Percentiles rank a stretch among this genome's conserved stretches.
Conservation (phyloP, 2,329 filamentous ascomycete species). For the Aquanectria penicillioides region DNA sequence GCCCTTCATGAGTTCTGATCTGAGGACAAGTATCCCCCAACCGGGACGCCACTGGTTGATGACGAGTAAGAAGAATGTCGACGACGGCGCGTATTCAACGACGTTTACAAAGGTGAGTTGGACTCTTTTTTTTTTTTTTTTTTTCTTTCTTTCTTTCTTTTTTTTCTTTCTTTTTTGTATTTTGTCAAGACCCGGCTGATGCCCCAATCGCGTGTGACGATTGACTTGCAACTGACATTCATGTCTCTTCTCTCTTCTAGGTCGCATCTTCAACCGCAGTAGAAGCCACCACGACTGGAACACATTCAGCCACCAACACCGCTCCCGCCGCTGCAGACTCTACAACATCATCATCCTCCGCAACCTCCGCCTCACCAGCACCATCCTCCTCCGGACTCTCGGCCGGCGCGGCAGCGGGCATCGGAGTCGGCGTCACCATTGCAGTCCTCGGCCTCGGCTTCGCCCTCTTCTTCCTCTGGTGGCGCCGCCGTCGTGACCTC, state of each 20-base stretch:
- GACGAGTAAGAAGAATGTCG: slow-evolving; percentile 41
- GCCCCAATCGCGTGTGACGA: too few species aligned
- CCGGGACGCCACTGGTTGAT: slow-evolving; percentile 48
- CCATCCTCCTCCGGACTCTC: slow-evolving; percentile 35
- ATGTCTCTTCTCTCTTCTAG: too few species aligned
- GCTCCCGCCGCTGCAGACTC: slow-evolving; percentile 2
- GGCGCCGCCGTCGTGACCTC: slow-evolving; percentile 24
- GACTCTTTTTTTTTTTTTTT: too few species aligned
- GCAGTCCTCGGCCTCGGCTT: slow-evolving; percentile 38
- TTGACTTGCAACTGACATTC: too few species aligned
- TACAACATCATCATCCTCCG: not conserved
- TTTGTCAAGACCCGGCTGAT: too few species aligned
- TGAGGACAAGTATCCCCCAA: slow-evolving; percentile 36
- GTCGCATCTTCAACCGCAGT: slow-evolving; percentile 7
- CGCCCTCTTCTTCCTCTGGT: slow-evolving; percentile 42
- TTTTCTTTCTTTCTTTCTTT: too few species aligned
- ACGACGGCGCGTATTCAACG: slow-evolving; percentile 48
- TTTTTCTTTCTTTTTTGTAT: too few species aligned
- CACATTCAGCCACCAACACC: slow-evolving; percentile 7
- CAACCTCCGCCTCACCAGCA: not conserved
- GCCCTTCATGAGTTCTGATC: slow-evolving; percentile 44
- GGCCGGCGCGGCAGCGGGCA: slow-evolving; percentile 43
- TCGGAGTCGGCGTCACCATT: slow-evolving; percentile 43
- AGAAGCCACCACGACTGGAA: slow-evolving; percentile 18
- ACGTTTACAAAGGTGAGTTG: slow-evolving; percentile 42